Base-by-base conservation (phyloP, 1,284 basidiomycete genomes). In the Singerocomus inundabilis region DNA sequence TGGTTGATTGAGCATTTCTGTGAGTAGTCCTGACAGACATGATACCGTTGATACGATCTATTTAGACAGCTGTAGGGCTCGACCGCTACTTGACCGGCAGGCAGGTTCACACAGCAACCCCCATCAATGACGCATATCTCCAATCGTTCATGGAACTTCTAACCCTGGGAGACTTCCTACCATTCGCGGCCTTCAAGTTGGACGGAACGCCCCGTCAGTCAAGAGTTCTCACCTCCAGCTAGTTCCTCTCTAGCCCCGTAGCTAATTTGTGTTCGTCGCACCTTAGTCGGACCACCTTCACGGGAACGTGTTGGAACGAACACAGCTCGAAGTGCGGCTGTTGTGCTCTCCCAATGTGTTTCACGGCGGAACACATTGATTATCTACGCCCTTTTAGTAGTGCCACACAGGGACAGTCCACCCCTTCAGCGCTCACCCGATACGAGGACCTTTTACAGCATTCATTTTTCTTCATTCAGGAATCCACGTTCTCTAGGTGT, bases 371-470 rank as follows among this genome's bases (percentile, higher is more conserved):
- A 48, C 44, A n/a, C 35, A 52, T n/a, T n/a, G 29, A 18, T 34
- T 12, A 25, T 41, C 29, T 36, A 24, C 32, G 16, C 38, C 18
- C 30, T 42, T 34, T 12, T 10, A 35, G 29, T 25, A 24, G 28
- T 25, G 30, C 36, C 34, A n/a, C 26, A 30, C 30, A 25, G 18
- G 33, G 28, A 41, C 38, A 16, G 46, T 16, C 5, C 37, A 40
- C 25, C 32, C 35, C 16, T 32, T 32, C 26, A 15, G 25, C 30
- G 16, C 31, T 37, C 32, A 13, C 35, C 30, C 37, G 45, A 48
- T 64, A 58, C 61, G 56, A 60, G 48, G 50, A 48, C 28, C 11
- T 42, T 32, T 21, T 15, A 12, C 21, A 12, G n/a, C 11, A 21
- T 21, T n/a, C 44, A 34, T 43, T 41, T 44, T 3, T 37, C 32